A percentile compares a stretch with the other conserved stretches of the same genome.
Evolutionary conservation across 768 basidiomycete species (phyloP).

Genomic region (Phlebiopsis gigantea): DNA sequence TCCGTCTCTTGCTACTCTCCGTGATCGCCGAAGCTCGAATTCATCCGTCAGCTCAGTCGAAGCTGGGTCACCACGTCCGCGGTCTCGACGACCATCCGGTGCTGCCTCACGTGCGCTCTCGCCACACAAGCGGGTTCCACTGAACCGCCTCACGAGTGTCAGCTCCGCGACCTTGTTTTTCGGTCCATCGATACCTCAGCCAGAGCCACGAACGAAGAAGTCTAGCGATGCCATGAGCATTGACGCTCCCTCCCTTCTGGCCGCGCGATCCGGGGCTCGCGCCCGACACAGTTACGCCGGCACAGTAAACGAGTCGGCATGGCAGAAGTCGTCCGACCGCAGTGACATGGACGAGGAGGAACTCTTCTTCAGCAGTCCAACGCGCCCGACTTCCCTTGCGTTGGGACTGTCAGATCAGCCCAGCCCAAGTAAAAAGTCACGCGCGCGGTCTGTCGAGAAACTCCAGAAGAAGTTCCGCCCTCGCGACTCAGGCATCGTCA

Average conservation of each 20-base stretch:
- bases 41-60: slow-evolving; percentile 42
- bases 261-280: slow-evolving; percentile 26
- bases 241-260: background rate
- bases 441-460: slow-evolving; percentile 19
- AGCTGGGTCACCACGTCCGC: slow-evolving; percentile 46
- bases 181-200: slow-evolving; percentile 43
- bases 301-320: slow-evolving; percentile 23
- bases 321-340: slow-evolving; percentile 9
- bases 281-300: slow-evolving; percentile 70
- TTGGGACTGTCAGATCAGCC: slow-evolving; percentile 55
- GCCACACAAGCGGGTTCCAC: slow-evolving; percentile 31
- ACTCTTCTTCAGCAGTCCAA: slow-evolving; percentile 32
- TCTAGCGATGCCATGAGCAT: slow-evolving; percentile 11
- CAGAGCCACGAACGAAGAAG: slow-evolving; percentile 13
- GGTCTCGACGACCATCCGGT: slow-evolving; percentile 35
- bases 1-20: slow-evolving; percentile 31
- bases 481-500: slow-evolving; percentile 60
- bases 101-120: slow-evolving; percentile 30
- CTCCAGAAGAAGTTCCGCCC: slow-evolving; percentile 66
- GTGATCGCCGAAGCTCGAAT: slow-evolving; percentile 33
- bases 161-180: slow-evolving; percentile 65
- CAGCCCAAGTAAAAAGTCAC: slow-evolving; percentile 39
- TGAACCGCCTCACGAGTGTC: slow-evolving; percentile 46
- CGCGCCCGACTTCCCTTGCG: slow-evolving; percentile 46
- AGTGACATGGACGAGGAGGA: slow-evolving; percentile 22